Evolutionary conservation across 768 basidiomycete species (phyloP).

Genomic region (Russula griseocarnosa): DNA sequence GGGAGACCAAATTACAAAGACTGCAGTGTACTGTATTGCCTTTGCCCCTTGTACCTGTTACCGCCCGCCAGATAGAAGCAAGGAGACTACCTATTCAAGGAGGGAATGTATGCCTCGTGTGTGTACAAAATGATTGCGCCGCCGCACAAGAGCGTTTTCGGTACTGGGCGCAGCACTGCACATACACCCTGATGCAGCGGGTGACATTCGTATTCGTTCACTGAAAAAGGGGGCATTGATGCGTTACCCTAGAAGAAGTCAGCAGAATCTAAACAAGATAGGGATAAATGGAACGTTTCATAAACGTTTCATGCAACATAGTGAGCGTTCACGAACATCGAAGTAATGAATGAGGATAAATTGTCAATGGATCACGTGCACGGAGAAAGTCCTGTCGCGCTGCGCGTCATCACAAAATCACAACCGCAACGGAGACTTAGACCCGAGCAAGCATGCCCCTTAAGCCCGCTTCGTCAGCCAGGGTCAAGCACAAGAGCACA

Average conservation of each 20-base stretch:
- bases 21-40: not conserved
- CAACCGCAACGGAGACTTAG: not conserved
- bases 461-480: not conserved
- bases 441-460: slow-evolving; percentile 21
- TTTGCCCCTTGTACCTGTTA: not conserved
- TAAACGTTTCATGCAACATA: not conserved
- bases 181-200: not conserved
- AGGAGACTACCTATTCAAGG: not conserved
- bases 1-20: not conserved
- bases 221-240: not conserved
- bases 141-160: not conserved
- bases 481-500: slow-evolving; percentile 24
- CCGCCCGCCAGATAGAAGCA: not conserved
- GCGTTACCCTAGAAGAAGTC: not conserved
- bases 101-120: not conserved
- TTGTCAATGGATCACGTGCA: slow-evolving; percentile 5
- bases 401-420: not conserved
- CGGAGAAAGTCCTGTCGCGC: too few species aligned
- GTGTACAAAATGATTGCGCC: not conserved
- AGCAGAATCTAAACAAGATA: too few species aligned
- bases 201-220: not conserved
- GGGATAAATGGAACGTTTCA: not conserved
- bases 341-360: too few species aligned
- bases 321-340: not conserved
- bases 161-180: not conserved